Percentiles rank a stretch among this genome's conserved stretches.
These are phyloP conservation scores for barrel medic (Medicago truncatula) DNA, from an alignment of 306 rosid genomes.

Conservation along the genomic window DNA sequence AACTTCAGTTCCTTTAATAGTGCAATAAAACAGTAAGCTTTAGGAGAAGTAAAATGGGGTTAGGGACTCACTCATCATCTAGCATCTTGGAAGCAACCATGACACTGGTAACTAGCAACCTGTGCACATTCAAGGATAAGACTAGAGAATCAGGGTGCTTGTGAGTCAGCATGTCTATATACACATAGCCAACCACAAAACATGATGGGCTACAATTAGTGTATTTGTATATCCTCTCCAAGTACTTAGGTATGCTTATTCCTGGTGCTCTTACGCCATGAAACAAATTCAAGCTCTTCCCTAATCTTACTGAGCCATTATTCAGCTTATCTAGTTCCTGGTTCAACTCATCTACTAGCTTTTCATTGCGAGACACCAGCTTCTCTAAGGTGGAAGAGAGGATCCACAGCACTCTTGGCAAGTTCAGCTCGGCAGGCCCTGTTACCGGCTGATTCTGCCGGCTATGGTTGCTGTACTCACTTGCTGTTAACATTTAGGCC, in stretches of 20 bases:
- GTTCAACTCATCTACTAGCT: slow-evolving; percentile 52
- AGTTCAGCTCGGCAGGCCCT: slow-evolving; percentile 51
- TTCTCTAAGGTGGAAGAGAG: slow-evolving; percentile 72
- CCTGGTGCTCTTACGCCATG: slow-evolving; percentile 86
- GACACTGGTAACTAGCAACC: slow-evolving; percentile 74
- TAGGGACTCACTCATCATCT: slow-evolving; percentile 83
- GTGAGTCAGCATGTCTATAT: slow-evolving; percentile 80
- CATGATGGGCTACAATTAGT: slow-evolving; percentile 93
- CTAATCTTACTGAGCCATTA: slow-evolving; percentile 46
- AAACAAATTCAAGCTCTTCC: slow-evolving; percentile 70
- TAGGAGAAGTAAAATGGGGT: not conserved
- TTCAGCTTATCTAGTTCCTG: slow-evolving; percentile 44
- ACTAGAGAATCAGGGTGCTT: slow-evolving; percentile 84
- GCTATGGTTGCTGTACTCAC: slow-evolving; percentile 49
- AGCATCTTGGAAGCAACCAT: slow-evolving; percentile 97
- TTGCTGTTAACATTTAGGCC: slow-evolving; percentile 68
- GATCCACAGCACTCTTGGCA: slow-evolving; percentile 71
- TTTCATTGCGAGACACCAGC: slow-evolving; percentile 72
- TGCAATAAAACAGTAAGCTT: not conserved
- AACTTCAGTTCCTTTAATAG: not conserved
- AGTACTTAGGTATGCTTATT: slow-evolving; percentile 84
- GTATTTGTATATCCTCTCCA: slow-evolving; percentile 92
- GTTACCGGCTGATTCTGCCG: slow-evolving; percentile 60
- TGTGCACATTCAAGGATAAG: slow-evolving; percentile 79
- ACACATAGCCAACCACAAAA: slow-evolving; percentile 86